Base-by-base conservation (phyloP, 2,329 filamentous ascomycete species). In the Teratosphaeria nubilosa region DNA sequence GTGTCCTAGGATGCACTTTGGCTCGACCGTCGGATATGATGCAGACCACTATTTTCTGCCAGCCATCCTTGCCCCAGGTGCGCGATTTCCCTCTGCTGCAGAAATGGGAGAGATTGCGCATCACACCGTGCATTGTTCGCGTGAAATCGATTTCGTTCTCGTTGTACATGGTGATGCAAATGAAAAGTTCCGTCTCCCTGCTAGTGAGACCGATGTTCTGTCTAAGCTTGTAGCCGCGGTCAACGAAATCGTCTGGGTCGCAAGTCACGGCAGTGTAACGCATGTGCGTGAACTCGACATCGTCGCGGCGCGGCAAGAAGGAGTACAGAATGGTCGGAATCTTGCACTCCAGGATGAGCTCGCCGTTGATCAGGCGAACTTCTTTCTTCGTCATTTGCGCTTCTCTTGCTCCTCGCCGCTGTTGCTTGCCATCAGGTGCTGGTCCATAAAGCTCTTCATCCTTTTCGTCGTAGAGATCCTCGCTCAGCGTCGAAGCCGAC, bases 91-190 rank as follows among this genome's bases (percentile, higher is more conserved):
- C 88, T 56, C 94, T 86, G 22, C 87, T 90, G 78, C 94, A 99
- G 75, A 99, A 96, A 72, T 97, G 94, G 14, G 89, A 86, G 67
- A 99, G 92, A 72, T 99, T 99, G 73, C 95, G 91, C 89, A 99
- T 95, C 58, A 99, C 90, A 57, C 92, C 94, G 72, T 97, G 90
- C 92, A 99, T 97, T 0, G 94, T 99, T 53, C 94, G 85, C 6
- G 94, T 96, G 68, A 99, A 99, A 70, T 91, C 85, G 67, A 96
- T 90, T 71, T 97, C 94, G 74, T 96, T 89, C 75, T 99, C 94
- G 74, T 99, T 99, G 78, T 96, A 97, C 94, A 97, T 97, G 66
- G 94, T 99, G 61, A 99, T 80, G 71, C 91, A 96, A 67, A 99
- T 95, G 72, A 97, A 94, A 7, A 99, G 78, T 74, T 99, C 94